Base-by-base conservation (phyloP, 2,329 filamentous ascomycete genomes). In the Aspergillus quadricinctus region DNA sequence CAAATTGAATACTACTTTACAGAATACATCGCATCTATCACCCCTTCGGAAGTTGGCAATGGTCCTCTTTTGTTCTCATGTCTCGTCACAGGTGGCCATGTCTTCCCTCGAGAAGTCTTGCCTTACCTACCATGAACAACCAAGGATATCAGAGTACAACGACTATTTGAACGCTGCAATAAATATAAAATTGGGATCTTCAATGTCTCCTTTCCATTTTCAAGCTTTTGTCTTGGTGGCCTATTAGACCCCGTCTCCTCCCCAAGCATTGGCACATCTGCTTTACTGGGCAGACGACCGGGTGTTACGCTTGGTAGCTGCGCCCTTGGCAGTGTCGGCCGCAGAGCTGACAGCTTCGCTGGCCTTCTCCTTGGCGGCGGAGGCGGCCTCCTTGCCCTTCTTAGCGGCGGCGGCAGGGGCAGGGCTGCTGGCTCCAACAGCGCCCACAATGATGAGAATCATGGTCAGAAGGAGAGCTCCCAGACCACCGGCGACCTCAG, bases 401-500 rank as follows among this genome's bases (percentile, higher is more conserved):
- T 90, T 88, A 71, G 81, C 81, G 67, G 87, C 83, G 63, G 89
- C 84, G 48, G 89, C 83, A 46, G 89, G 77, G 50, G 80, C 77
- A 60, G 83, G 81, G 67, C 81, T 81, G 66, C 85, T 84, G 61
- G 85, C 75, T 64, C 83, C 81, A 67, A 93, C 75, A 61, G 89
- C 77, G 65, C 84, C 82, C 61, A 89, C 77, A 62, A 95, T 76
- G 61, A 96, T 67, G 64, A 88, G 85, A 59, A 96, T 72, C 64
- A 94, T 70, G 50, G 88, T 86, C 55, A 91, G 78, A 48, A 87
- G 72, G 62, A 92, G 74, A 64, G 87, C 89, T 70, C 81, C 88
- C 69, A 96, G 79, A 69, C 86, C 90, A 70, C 86, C 92, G 61
- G 92, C 90, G 66, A 96, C 88, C 79, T 97, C 94, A 64, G 94